phyloP scores from a whole-genome alignment of 2,329 filamentous ascomycete species.

The Hirsutella minnesotensis region DNA sequence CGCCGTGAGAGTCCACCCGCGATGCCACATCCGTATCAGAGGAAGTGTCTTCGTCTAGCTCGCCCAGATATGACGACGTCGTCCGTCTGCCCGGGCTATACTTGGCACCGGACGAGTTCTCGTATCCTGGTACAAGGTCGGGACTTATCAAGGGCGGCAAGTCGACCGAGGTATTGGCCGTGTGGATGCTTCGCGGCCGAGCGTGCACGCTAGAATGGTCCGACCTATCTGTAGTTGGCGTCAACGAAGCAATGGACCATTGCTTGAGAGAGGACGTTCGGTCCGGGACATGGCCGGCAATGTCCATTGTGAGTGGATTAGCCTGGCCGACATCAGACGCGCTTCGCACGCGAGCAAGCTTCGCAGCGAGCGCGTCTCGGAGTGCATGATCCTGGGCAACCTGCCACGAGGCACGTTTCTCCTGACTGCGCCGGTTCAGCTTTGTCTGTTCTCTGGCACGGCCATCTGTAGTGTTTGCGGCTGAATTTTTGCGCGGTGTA shows the following conservation, averaged over 20 bases:
- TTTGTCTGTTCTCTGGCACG: too few species aligned
- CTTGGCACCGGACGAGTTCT: neutral
- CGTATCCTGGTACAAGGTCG: neutral
- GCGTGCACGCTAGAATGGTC: slow-evolving; percentile 27
- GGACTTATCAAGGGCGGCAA: slow-evolving; percentile 6
- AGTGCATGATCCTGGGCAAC: neutral
- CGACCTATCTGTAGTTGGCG: slow-evolving; percentile 22
- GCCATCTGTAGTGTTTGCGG: too few species aligned
- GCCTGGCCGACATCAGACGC: neutral
- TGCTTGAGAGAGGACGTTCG: slow-evolving; percentile 14
- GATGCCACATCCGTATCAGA: neutral
- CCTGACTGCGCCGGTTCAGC: too few species aligned
- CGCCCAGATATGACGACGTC: slow-evolving; percentile 1
- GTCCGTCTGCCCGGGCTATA: slow-evolving; percentile 1
- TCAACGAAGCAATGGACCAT: slow-evolving; percentile 30
- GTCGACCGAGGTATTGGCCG: slow-evolving; percentile 33
- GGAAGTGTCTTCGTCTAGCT: neutral
- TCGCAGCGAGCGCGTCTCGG: neutral
- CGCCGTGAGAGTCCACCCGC: neutral
- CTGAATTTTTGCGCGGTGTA: too few species aligned
- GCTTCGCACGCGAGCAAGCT: neutral
- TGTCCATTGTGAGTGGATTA: neutral
- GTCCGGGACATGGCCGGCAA: slow-evolving; percentile 2
- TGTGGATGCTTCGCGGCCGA: slow-evolving; percentile 30
- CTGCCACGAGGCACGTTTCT: too few species aligned